Conservation (phyloP, 345 rosid species). For the rapeseed (Brassica napus) region DNA sequence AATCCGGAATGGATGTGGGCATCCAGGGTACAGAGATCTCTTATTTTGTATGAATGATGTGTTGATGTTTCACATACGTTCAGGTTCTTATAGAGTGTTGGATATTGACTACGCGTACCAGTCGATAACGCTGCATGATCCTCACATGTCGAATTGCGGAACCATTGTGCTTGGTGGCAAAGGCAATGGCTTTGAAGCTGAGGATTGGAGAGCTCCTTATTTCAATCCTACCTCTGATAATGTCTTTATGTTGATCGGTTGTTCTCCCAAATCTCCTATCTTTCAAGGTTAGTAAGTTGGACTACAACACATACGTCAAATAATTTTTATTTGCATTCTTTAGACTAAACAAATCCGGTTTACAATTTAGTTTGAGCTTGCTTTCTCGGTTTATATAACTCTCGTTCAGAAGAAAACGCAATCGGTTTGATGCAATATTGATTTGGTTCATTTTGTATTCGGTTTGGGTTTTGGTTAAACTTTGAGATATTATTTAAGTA, state of each 20-base stretch:
- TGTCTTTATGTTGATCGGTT: constrained; percentile 85
- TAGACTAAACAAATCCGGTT: background rate
- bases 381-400: background rate
- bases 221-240: constrained; percentile 70
- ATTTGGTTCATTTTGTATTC: background rate
- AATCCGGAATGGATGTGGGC: constrained; percentile 76
- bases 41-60: constrained; percentile 81
- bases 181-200: constrained; percentile 85
- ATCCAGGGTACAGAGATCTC: constrained; percentile 82
- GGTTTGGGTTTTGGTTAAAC: background rate
- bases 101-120: constrained; percentile 81
- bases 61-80: constrained; percentile 79
- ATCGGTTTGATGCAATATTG: background rate
- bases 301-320: background rate
- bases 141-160: constrained; percentile 78
- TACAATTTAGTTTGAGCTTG: background rate
- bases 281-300: constrained; percentile 49
- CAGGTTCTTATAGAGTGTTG: constrained; percentile 81
- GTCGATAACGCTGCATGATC: constrained; percentile 76
- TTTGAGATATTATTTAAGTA: background rate
- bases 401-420: background rate
- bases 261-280: constrained; percentile 75
- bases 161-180: constrained; percentile 64
- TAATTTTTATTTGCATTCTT: background rate
- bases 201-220: constrained; percentile 73